Base-by-base conservation (phyloP, 2,329 filamentous ascomycete species). In the Diaporthe sp. region DNA sequence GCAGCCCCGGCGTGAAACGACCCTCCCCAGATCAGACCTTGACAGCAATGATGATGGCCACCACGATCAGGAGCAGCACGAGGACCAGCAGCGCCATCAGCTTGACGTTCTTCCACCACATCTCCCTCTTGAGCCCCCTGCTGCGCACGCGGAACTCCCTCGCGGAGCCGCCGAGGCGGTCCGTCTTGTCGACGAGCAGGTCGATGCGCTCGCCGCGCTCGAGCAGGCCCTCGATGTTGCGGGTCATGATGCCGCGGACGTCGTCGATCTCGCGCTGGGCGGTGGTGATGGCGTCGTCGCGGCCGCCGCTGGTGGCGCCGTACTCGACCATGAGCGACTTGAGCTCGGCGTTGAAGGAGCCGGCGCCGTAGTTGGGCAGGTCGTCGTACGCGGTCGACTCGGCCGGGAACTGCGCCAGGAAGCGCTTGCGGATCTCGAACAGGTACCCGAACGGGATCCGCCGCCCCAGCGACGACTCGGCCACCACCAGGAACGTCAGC, bases 101-200 rank as follows among this genome's bases (percentile, higher is more conserved):
- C 87, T 97, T 97, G 61, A 98, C 90, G 84, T 99, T 98, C 92
- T 98, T 98, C 96, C 96, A 98, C 97, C 97, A 99, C 97, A 99
- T 98, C 85, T 93, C 91, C 82, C 97, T 90, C 87, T 97, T 94
- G 80, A 99, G 85, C 1, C 95, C 95, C 37, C 95, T 88, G 83
- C 94, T 97, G 79, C 96, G 90, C 25, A 98, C 93, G 71, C 97
- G 89, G 83, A 99, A 99, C 83, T 99, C 97, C 80, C 93, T 89
- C 72, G 97, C 95, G 83, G 92, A 97, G 39, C 94, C 95, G 20
- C 96, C 97, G 53, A 99, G 85, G 58, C 95, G 89, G 83, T 98
- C 96, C 67, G 97, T 99, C 91, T 99, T 98, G 84, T 98, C 96
- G 31, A 99, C 96, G 61, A 99, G 87, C 79, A 98, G 85, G 85